Base-by-base conservation (phyloP, 139 green algal species). In the Chlamydomonas sp. region DNA sequence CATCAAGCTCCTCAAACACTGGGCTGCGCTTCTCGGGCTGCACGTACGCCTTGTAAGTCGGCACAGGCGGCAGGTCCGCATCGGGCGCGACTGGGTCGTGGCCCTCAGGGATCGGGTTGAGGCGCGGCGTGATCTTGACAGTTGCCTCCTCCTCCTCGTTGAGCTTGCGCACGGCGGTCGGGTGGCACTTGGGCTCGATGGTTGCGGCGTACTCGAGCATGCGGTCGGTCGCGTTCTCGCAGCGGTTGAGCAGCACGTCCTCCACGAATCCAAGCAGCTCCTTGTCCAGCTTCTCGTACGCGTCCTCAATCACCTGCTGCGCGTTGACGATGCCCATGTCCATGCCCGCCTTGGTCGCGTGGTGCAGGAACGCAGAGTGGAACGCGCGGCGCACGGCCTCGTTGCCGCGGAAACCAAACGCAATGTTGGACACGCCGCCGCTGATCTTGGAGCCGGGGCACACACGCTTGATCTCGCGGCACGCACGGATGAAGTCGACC, bases 311-410 rank as follows among this genome's bases (percentile, higher is more conserved):
- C 0, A 97, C 91, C 78, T 96, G 91, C 1, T 79, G 83, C 0
- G 94, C 86, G 78, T 99, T 98, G 13, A 99, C 94, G 62, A 99
- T 99, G 76, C 94, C 94, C 94, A 99, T 99, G 88, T 99, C 94
- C 94, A 99, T 98, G 75, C 94, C 94, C 1, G 91, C 90, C 35
- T 81, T 77, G 79, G 90, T 96, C 5, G 91, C 93, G 76, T 97
- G 89, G 81, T 97, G 81, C 73, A 98, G 81, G 84, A 98, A 98
- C 24, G 90, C 88, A 13, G 68, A 87, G 83, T 98, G 93, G 85
- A 97, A 97, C 29, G 82, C 90, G 24, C 92, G 84, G 30, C 93
- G 87, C 61, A 98, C 93, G 3, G 92, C 71, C 84, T 97, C 87
- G 66, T 99, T 99, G 73, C 94, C 94, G 10, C 94, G 86, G 93